These are phyloP conservation scores for Melocanna baccifera DNA, from an alignment of 176 grass and related monocot species.

Conservation along the genomic window DNA sequence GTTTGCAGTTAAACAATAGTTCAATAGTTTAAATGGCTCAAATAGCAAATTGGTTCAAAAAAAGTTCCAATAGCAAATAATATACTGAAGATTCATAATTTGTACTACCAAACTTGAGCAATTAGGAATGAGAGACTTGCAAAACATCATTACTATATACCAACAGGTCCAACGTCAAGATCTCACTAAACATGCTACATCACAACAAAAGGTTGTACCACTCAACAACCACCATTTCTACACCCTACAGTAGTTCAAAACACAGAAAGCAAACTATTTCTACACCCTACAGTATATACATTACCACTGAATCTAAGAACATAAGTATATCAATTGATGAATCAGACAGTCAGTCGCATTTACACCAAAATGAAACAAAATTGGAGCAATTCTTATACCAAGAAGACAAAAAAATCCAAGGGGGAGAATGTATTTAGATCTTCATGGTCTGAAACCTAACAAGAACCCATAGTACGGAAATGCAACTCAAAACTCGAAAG, in stretches of 20 bases:
- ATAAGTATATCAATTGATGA: background rate
- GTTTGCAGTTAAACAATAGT: background rate
- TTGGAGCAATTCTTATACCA: background rate
- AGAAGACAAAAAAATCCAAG: background rate
- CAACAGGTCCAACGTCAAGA: background rate
- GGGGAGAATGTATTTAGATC: background rate
- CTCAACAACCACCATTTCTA: background rate
- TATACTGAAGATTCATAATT: background rate
- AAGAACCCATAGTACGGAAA: background rate
- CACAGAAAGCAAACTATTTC: background rate
- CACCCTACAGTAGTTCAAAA: background rate
- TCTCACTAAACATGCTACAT: background rate
- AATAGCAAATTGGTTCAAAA: constrained; percentile 1
- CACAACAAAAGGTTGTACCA: background rate
- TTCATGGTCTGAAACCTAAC: background rate
- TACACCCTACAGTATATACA: background rate
- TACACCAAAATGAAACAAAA: background rate
- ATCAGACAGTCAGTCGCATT: background rate
- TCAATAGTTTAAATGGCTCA: background rate
- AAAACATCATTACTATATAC: background rate
- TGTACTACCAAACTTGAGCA: background rate
- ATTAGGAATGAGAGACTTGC: background rate
- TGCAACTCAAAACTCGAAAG: background rate
- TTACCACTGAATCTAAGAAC: background rate
- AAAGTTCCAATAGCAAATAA: background rate